Conservation (phyloP, 257 asterid species). For the Jasminum sambac region DNA sequence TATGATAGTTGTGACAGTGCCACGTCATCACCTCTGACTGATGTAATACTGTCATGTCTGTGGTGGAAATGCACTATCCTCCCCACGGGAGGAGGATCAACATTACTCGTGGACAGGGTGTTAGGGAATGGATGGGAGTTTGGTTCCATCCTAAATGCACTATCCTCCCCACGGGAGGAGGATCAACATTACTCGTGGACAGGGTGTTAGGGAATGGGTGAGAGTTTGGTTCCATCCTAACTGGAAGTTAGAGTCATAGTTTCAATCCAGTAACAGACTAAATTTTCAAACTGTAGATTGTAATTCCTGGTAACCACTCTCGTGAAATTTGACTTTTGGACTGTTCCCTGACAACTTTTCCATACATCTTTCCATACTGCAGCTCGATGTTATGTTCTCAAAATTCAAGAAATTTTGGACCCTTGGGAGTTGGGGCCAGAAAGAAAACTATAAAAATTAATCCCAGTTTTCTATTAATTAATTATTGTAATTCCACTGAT, state of each 20-base stretch:
- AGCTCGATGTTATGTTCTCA: conserved; percentile 43
- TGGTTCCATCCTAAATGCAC: conserved; percentile 19
- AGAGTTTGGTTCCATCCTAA: conserved; percentile 18
- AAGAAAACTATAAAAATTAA: conserved; percentile 30
- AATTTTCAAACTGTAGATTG: conserved; percentile 34
- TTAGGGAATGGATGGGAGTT: not conserved
- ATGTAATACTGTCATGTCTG: no score
- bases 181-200: not conserved
- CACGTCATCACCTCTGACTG: no score
- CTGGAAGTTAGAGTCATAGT: conserved; percentile 31
- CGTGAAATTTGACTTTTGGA: conserved; percentile 65
- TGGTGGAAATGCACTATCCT: no score
- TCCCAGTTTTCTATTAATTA: conserved; percentile 30
- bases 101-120: conserved; percentile 1
- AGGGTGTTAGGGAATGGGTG: not conserved
- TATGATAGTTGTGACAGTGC: no score
- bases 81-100: no score
- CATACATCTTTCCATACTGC: conserved; percentile 31
- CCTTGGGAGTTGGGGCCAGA: conserved; percentile 61
- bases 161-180: no score
- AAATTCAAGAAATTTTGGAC: conserved; percentile 43
- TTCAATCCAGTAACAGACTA: conserved; percentile 33
- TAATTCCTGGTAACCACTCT: conserved; percentile 41
- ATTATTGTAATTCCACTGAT: conserved; percentile 44
- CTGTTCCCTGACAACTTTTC: conserved; percentile 35